phyloP scores from a whole-genome alignment of 1,139 yeast genomes.

The Entelexis sorbosivorans region DNA sequence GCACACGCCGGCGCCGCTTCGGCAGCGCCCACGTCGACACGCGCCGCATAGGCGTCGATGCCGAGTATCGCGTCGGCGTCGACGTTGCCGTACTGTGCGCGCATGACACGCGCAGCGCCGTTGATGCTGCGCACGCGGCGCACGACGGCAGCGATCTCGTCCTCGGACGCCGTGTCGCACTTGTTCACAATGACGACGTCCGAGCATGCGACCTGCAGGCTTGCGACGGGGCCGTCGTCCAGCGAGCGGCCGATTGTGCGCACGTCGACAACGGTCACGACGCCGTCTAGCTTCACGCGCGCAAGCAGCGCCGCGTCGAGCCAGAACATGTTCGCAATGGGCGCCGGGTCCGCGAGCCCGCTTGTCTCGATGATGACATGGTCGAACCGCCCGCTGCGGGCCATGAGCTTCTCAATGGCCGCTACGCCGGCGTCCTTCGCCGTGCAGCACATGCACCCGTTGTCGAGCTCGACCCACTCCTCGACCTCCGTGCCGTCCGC shows the following conservation, averaged over 20 bases:
- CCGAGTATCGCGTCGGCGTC: constrained; percentile 55
- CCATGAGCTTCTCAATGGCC: constrained; percentile 74
- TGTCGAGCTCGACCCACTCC: constrained; percentile 93
- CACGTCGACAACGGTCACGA: constrained; percentile 81
- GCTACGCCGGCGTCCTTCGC: constrained; percentile 89
- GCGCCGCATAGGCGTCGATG: constrained; percentile 53
- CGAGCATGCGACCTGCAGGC: constrained; percentile 80
- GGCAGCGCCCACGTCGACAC: background rate
- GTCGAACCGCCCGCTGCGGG: constrained; percentile 64
- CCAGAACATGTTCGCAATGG: constrained; percentile 96
- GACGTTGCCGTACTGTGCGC: constrained; percentile 64
- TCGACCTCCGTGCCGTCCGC: constrained; percentile 50
- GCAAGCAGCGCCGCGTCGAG: constrained; percentile 79
- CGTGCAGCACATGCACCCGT: constrained; percentile 94
- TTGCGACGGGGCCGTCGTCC: constrained; percentile 75
- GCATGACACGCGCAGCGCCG: constrained; percentile 51
- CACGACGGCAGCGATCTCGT: constrained; percentile 26
- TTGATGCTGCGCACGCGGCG: constrained; percentile 49
- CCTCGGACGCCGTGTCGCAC: constrained; percentile 41
- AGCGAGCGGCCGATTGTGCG: constrained; percentile 56
- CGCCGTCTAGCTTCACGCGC: constrained; percentile 81
- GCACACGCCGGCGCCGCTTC: background rate
- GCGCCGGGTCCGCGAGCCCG: constrained; percentile 96
- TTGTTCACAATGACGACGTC: constrained; percentile 74
- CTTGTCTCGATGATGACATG: constrained; percentile 87